Percentiles rank a stretch among this genome's conserved stretches.
Conservation (phyloP, 306 rosid genomes). For the Chamaecrista fasciculata region DNA sequence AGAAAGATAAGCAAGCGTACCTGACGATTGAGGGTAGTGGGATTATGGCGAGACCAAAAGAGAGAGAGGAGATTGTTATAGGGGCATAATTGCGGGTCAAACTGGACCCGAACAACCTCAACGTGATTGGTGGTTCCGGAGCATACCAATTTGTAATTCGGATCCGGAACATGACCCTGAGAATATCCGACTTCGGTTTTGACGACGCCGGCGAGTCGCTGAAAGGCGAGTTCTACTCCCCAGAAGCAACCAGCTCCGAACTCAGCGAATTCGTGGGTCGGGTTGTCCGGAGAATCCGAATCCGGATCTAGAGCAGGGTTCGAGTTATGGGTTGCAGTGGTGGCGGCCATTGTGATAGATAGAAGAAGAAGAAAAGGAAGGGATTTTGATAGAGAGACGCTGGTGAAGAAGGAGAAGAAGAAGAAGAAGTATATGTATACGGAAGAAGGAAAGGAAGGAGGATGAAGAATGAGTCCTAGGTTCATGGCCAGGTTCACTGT, state of each 20-base stretch:
- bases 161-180: conserved; percentile 68
- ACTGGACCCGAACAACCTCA: conserved; percentile 75
- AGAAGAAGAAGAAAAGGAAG: neutral
- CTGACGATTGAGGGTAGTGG: conserved; percentile 74
- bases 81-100: conserved; percentile 64
- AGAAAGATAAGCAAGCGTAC: conserved; percentile 27
- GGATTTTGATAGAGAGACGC: too few species aligned
- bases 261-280: conserved; percentile 62
- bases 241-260: conserved; percentile 94
- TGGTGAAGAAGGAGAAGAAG: too few species aligned
- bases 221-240: conserved; percentile 76
- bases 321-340: neutral
- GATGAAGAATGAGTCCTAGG: neutral
- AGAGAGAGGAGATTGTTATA: conserved; percentile 51
- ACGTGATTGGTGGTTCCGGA: conserved; percentile 67
- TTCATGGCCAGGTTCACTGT: neutral
- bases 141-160: conserved; percentile 61
- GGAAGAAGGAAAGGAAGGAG: neutral
- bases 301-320: conserved; percentile 63
- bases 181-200: conserved; percentile 86
- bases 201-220: conserved; percentile 65
- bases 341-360: conserved; percentile 22
- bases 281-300: conserved; percentile 49
- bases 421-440: neutral
- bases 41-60: conserved; percentile 80